These are phyloP conservation scores for Mycena indigotica DNA, from an alignment of 768 basidiomycete genomes.

Conservation along the genomic window DNA sequence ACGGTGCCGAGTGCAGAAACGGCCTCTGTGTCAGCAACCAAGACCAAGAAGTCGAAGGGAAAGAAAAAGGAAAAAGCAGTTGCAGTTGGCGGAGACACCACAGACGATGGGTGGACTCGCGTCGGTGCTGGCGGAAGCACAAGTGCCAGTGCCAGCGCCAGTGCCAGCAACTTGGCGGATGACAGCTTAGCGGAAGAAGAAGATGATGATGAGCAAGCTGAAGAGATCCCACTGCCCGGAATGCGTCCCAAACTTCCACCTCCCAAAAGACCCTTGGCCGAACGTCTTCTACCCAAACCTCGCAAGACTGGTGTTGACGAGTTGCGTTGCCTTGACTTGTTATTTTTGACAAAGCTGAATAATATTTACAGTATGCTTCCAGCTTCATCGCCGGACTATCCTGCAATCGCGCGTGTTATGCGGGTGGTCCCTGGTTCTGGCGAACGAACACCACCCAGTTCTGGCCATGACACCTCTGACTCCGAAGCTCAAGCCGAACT, in stretches of 20 bases:
- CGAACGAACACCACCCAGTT: conserved; percentile 9
- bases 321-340: conserved; percentile 34
- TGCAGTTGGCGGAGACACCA: conserved; percentile 19
- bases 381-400: conserved; percentile 50
- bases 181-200: conserved; percentile 25
- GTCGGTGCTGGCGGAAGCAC: conserved; percentile 13
- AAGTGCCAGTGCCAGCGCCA: neutral
- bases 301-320: conserved; percentile 70
- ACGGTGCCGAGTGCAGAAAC: neutral
- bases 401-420: conserved; percentile 62
- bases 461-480: neutral
- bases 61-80: conserved; percentile 36
- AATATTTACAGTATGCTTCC: conserved; percentile 60
- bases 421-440: conserved; percentile 53
- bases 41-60: conserved; percentile 10
- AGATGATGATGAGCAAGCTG: conserved; percentile 20
- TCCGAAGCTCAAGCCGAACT: neutral
- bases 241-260: conserved; percentile 34
- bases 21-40: neutral
- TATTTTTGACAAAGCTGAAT: conserved; percentile 15
- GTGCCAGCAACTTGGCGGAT: conserved; percentile 18
- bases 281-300: conserved; percentile 65
- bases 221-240: conserved; percentile 19
- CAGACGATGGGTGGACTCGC: conserved; percentile 22
- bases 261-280: conserved; percentile 54